These are phyloP conservation scores for Letharia columbiana DNA, from an alignment of 495 filamentous ascomycete species.

Conservation along the genomic window DNA sequence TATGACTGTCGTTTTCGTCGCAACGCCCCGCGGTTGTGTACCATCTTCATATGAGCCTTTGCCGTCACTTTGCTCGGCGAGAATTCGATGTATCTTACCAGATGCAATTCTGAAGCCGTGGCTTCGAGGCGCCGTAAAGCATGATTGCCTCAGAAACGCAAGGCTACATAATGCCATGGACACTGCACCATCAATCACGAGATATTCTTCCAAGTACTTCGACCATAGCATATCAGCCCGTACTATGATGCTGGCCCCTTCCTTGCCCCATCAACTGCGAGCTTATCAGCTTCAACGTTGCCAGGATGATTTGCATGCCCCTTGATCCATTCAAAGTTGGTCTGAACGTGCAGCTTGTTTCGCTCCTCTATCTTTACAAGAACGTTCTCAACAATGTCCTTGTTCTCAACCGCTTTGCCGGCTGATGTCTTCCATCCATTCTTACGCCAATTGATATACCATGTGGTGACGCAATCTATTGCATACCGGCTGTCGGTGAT, in stretches of 20 bases:
- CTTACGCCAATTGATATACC: conserved; percentile 69
- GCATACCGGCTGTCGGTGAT: conserved; percentile 78
- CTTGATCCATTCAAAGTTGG: conserved; percentile 79
- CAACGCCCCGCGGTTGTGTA: too few species aligned
- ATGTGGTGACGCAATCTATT: conserved; percentile 82
- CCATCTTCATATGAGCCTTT: not conserved
- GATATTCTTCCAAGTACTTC: conserved; percentile 14
- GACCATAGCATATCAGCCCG: not conserved
- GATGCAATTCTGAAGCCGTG: not conserved
- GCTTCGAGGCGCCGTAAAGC: not conserved
- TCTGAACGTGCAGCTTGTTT: conserved; percentile 48
- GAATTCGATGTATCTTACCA: not conserved
- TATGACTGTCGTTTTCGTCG: too few species aligned
- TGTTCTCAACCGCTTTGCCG: conserved; percentile 70
- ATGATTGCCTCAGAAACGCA: not conserved
- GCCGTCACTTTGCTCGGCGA: not conserved
- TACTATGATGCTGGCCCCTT: conserved; percentile 23
- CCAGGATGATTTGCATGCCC: conserved; percentile 62
- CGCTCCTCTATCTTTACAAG: conserved; percentile 64
- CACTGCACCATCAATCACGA: not conserved
- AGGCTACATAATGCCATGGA: not conserved
- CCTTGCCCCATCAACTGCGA: conserved; percentile 58
- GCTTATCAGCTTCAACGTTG: conserved; percentile 69
- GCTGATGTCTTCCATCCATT: conserved; percentile 70
- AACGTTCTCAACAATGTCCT: conserved; percentile 70